Conservation (phyloP, 306 rosid genomes). For the Canavalia ensiformis region DNA sequence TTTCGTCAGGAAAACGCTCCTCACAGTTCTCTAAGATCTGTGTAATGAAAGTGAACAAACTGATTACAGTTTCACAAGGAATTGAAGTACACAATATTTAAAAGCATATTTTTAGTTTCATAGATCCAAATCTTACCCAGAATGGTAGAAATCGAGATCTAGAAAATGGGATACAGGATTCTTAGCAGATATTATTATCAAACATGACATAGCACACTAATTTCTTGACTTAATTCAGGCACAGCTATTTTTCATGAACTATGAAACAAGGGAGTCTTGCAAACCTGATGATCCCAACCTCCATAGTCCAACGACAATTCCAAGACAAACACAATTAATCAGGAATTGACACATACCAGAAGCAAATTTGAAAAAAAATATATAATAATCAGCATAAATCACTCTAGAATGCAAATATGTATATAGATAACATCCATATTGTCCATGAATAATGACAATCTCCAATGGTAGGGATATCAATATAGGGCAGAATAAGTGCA, state of each 20-base stretch:
- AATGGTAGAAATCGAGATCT: neutral
- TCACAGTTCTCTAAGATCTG: conserved; percentile 66
- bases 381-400: neutral
- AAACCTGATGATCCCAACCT: neutral
- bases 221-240: conserved; percentile 20
- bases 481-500: no score
- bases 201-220: conserved; percentile 19
- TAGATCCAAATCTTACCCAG: neutral
- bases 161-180: conserved; percentile 22
- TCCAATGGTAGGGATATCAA: no score
- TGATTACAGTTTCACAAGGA: conserved; percentile 7
- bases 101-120: conserved; percentile 26
- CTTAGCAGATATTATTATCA: neutral
- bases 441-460: conserved; percentile 15
- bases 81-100: neutral
- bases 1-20: conserved; percentile 53
- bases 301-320: neutral
- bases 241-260: neutral
- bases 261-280: neutral
- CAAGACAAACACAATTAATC: neutral
- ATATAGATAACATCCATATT: neutral
- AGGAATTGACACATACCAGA: neutral
- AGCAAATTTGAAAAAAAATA: conserved; percentile 1
- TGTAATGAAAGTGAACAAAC: conserved; percentile 14
- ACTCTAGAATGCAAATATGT: neutral